Percentiles rank a stretch among this genome's conserved stretches.
phyloP scores from a whole-genome alignment of 192 early-diverging fungal genomes.

The Backusella westeae region DNA sequence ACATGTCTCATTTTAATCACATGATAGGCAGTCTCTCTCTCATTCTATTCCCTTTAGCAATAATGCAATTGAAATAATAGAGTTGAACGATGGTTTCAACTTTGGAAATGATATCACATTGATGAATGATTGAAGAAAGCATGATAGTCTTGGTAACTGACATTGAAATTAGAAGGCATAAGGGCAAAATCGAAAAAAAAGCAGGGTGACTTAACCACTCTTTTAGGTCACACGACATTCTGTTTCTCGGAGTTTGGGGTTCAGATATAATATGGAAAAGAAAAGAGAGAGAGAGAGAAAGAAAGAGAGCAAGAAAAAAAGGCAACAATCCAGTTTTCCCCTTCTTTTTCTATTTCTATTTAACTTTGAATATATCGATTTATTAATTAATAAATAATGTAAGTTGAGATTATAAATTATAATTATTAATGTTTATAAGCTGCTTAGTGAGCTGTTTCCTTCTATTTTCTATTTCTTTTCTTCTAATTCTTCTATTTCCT shows the following conservation, averaged over 20 bases:
- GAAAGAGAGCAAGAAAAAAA: not conserved
- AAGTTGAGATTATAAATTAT: not conserved
- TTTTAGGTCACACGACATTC: not conserved
- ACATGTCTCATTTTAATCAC: slow-evolving; percentile 2
- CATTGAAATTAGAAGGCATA: too few relatives aligned
- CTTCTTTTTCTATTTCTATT: not conserved
- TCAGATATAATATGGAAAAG: not conserved
- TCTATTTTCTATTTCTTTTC: not conserved
- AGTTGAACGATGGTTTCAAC: not conserved
- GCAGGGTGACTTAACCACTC: not conserved
- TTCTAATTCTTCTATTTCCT: not conserved
- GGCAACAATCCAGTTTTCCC: not conserved
- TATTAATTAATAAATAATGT: not conserved
- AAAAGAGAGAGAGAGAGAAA: not conserved
- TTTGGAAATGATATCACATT: not conserved
- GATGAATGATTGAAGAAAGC: not conserved
- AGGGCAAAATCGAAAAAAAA: not conserved
- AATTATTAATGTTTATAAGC: slow-evolving; percentile 2
- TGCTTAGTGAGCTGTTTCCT: not conserved
- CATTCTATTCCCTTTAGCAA: not conserved
- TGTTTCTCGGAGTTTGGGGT: slow-evolving; percentile 1
- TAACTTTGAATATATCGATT: not conserved
- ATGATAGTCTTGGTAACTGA: not conserved
- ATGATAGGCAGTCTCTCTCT: not conserved
- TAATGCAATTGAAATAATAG: not conserved